Evolutionary conservation across 305 asterid species (phyloP).

Genomic region (Fraxinus latifolia): DNA sequence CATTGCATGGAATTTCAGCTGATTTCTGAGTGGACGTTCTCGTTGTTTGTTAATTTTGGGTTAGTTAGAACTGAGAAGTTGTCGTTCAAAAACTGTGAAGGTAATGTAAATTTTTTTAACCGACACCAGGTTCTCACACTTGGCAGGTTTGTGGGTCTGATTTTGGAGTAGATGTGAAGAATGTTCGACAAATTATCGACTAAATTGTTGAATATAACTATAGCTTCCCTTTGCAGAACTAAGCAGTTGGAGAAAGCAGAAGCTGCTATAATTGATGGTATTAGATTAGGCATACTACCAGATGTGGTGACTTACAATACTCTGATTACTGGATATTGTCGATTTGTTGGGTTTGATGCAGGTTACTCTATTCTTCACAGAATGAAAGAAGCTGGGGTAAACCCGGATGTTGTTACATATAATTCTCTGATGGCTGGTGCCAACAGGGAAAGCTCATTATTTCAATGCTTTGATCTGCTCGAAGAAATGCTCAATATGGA

Average conservation of each 20-base stretch:
- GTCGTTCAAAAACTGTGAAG: neutral
- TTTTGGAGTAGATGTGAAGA: constrained; percentile 40
- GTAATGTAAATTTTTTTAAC: neutral
- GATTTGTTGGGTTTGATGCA: constrained; percentile 57
- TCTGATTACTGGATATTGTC: constrained; percentile 68
- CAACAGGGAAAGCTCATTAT: constrained; percentile 39
- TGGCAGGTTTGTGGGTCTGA: constrained; percentile 39
- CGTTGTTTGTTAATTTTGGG: neutral
- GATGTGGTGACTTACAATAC: constrained; percentile 82
- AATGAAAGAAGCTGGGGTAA: constrained; percentile 77
- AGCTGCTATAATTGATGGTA: constrained; percentile 70
- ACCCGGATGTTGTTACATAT: constrained; percentile 68
- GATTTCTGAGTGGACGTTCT: neutral
- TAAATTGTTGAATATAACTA: constrained; percentile 69
- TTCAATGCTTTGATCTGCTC: constrained; percentile 56
- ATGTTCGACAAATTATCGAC: constrained; percentile 65
- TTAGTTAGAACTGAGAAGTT: neutral
- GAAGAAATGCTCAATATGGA: constrained; percentile 66
- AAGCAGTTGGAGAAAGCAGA: constrained; percentile 79
- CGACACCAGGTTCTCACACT: constrained; percentile 7
- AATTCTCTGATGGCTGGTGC: constrained; percentile 86
- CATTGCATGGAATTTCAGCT: neutral
- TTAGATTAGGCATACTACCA: constrained; percentile 71
- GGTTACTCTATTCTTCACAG: constrained; percentile 57
- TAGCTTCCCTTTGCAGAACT: constrained; percentile 79